A percentile compares a stretch with the other conserved stretches of the same genome.
These are phyloP conservation scores for Rhynchosporium agropyri DNA, from an alignment of 2,329 filamentous ascomycete species.

Conservation along the genomic window DNA sequence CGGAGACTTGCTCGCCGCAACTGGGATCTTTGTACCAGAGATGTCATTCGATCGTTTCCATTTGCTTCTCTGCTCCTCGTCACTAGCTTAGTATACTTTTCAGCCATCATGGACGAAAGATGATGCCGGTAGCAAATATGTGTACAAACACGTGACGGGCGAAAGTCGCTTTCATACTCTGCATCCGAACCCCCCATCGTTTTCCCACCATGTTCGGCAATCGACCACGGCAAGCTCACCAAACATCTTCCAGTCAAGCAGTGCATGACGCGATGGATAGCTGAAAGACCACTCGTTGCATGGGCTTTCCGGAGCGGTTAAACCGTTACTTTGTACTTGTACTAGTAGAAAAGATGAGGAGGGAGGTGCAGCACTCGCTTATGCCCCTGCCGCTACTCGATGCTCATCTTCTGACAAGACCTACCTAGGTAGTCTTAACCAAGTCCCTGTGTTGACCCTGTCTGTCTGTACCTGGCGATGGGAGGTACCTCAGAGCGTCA, in stretches of 20 bases:
- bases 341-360: neutral
- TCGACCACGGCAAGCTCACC: constrained; percentile 2
- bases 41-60: neutral
- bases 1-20: constrained; percentile 15
- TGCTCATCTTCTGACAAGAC: constrained; percentile 29
- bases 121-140: neutral
- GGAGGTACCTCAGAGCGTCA: constrained; percentile 20
- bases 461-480: constrained; percentile 17
- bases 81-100: constrained; percentile 4
- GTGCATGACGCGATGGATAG: constrained; percentile 16
- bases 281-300: neutral
- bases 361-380: constrained; percentile 12
- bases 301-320: constrained; percentile 27
- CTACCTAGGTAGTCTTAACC: constrained; percentile 14
- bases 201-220: neutral
- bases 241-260: constrained; percentile 1
- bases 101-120: neutral
- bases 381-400: constrained; percentile 15
- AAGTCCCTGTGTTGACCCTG: constrained; percentile 17
- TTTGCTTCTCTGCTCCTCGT: neutral
- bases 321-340: constrained; percentile 24
- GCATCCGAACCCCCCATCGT: constrained; percentile 1
- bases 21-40: neutral
- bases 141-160: neutral
- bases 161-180: neutral